Evolutionary conservation across 352 stramenopile species (phyloP), one percentile per base, ranked within the genome.

Genomic region (Pythium grandisporangium): DNA sequence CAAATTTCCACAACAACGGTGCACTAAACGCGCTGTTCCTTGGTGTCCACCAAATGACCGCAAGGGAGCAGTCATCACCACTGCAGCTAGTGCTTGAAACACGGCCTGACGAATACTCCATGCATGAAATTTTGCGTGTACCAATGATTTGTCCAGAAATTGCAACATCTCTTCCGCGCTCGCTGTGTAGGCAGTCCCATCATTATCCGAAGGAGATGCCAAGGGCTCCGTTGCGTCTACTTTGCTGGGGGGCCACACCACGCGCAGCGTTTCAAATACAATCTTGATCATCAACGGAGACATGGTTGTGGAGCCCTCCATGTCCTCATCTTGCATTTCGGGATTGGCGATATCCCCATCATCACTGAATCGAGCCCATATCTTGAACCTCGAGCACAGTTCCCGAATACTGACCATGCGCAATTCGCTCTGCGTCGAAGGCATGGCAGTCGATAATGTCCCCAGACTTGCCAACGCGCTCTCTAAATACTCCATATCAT

Each of bases 201-300:
- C n/a, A n/a, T n/a, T n/a, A n/a, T n/a, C n/a, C n/a, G n/a, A n/a
- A n/a, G n/a, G n/a, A n/a, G n/a, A n/a, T n/a, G n/a, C n/a, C n/a
- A n/a, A n/a, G n/a, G n/a, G n/a, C n/a, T n/a, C n/a, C n/a, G n/a
- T n/a, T n/a, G n/a, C n/a, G n/a, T n/a, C n/a, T n/a, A n/a, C n/a
- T 2, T 50, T 24, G 4, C 4, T 33, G 19, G 11, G 13, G 13
- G 44, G 51, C 13, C 53, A 37, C 7, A 70, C 63, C 4, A 61
- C 42, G 12, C 51, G 56, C 30, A 91, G 41, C 2, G 74, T 65
- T 36, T 91, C 78, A 14, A 91, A 79, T 21, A 84, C 59, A 46
- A 75, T 66, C 47, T 91, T 91, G 33, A 83, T 51, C 24, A 91
- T 51, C 30, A 91, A 57, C 12, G 77, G 77, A 1, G 77, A 64